phyloP scores from a whole-genome alignment of 202 grass and related monocot species.

The Zizania palustris region DNA sequence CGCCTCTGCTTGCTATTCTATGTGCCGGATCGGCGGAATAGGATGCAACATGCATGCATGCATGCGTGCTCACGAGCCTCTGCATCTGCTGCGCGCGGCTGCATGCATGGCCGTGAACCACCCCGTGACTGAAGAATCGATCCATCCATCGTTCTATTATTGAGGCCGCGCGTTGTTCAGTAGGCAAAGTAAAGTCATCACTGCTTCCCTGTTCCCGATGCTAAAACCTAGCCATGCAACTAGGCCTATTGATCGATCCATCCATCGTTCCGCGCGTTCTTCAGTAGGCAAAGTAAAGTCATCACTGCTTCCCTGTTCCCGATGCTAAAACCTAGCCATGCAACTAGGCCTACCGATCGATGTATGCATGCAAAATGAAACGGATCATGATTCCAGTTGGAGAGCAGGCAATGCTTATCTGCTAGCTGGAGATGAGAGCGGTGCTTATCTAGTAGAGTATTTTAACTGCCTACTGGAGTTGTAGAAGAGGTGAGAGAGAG shows the following conservation, averaged over 20 bases:
- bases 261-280: too few relatives aligned
- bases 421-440: too few relatives aligned
- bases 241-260: background rate
- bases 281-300: background rate
- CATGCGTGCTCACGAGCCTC: background rate
- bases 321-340: conserved; percentile 28
- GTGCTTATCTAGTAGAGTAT: too few relatives aligned
- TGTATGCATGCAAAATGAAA: too few relatives aligned
- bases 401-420: background rate
- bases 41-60: background rate
- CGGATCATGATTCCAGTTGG: background rate
- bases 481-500: background rate
- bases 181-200: background rate
- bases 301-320: conserved; percentile 32
- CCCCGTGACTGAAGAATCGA: conserved; percentile 23
- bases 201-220: conserved; percentile 34
- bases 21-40: conserved; percentile 41
- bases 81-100: background rate
- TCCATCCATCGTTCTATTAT: background rate
- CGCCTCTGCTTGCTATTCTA: conserved; percentile 36
- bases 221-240: conserved; percentile 27
- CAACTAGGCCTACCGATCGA: background rate
- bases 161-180: too few relatives aligned
- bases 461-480: too few relatives aligned
- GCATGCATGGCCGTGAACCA: background rate